Evolutionary conservation across 2,329 filamentous ascomycete species (phyloP).

Genomic region (Aspergillus phoenicis): DNA sequence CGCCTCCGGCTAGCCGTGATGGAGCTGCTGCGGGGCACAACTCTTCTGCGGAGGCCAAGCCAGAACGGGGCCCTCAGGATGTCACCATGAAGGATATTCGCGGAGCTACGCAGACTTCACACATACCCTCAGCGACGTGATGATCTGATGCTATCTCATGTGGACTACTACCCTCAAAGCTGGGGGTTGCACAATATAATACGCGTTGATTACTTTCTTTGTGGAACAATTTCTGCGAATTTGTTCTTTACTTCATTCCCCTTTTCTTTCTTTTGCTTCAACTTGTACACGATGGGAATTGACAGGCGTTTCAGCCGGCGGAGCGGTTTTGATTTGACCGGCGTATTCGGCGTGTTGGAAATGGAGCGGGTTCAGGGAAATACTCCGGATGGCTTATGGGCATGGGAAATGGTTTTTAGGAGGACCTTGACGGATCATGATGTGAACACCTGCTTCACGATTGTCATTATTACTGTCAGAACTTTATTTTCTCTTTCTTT

Average conservation of each 20-base stretch:
- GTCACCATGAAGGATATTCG: conserved; percentile 37
- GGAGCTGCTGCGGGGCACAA: conserved; percentile 16
- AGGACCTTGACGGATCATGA: conserved; percentile 13
- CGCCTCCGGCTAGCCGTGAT: conserved; percentile 19
- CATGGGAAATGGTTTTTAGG: conserved; percentile 16
- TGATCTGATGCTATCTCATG: conserved; percentile 15
- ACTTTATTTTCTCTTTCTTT: conserved; percentile 23
- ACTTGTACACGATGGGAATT: conserved; percentile 27
- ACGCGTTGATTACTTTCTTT: conserved; percentile 10
- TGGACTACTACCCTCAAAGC: conserved; percentile 7
- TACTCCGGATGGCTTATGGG: conserved; percentile 21
- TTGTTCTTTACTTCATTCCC: conserved; percentile 13
- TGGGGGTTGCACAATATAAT: conserved; percentile 2
- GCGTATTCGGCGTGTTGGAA: conserved; percentile 27
- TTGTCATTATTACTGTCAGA: conserved; percentile 26
- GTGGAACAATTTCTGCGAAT: conserved; percentile 15
- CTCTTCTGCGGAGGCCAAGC: conserved; percentile 19
- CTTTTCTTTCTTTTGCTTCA: conserved; percentile 11
- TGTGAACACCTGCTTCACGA: conserved; percentile 28
- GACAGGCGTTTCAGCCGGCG: conserved; percentile 27
- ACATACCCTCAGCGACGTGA: conserved; percentile 32
- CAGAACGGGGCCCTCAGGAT: conserved; percentile 28
- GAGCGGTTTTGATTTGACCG: conserved; percentile 20
- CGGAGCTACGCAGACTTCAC: conserved; percentile 30
- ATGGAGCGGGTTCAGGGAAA: conserved; percentile 25